A percentile compares a stretch with the other conserved stretches of the same genome.
Conservation (phyloP, 441 rosid genomes). For the Codiaeum variegatum region DNA sequence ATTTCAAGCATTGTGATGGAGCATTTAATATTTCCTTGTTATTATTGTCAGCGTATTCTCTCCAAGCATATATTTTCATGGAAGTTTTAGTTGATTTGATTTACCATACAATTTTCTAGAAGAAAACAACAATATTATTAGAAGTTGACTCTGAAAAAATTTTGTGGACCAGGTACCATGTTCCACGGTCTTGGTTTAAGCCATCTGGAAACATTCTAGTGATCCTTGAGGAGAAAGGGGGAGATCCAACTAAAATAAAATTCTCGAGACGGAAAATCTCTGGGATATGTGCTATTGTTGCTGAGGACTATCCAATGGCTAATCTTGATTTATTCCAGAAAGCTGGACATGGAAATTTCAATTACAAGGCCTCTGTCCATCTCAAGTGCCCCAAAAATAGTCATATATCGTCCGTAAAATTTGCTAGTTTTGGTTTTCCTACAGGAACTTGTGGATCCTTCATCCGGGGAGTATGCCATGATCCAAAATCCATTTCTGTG, state of each 20-base stretch:
- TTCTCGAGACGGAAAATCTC: slow-evolving; percentile 61
- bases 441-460: slow-evolving; percentile 53
- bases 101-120: not conserved
- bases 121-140: not conserved
- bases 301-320: slow-evolving; percentile 40
- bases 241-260: slow-evolving; percentile 64
- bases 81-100: not conserved
- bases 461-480: slow-evolving; percentile 48
- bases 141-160: not conserved
- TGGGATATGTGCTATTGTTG: slow-evolving; percentile 29
- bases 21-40: not conserved
- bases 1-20: not conserved
- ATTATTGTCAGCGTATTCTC: not conserved
- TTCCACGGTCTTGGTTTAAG: slow-evolving; percentile 94
- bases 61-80: not conserved
- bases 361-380: slow-evolving; percentile 27
- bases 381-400: slow-evolving; percentile 44
- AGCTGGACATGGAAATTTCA: slow-evolving; percentile 21
- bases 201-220: slow-evolving; percentile 79
- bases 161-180: slow-evolving; percentile 67
- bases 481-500: slow-evolving; percentile 35
- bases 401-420: slow-evolving; percentile 39
- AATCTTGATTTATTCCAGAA: slow-evolving; percentile 16
- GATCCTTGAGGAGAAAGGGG: slow-evolving; percentile 89
- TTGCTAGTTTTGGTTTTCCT: slow-evolving; percentile 67